Conservation (phyloP, 768 basidiomycete genomes). For the Rubroboletus pulcherrimus region DNA sequence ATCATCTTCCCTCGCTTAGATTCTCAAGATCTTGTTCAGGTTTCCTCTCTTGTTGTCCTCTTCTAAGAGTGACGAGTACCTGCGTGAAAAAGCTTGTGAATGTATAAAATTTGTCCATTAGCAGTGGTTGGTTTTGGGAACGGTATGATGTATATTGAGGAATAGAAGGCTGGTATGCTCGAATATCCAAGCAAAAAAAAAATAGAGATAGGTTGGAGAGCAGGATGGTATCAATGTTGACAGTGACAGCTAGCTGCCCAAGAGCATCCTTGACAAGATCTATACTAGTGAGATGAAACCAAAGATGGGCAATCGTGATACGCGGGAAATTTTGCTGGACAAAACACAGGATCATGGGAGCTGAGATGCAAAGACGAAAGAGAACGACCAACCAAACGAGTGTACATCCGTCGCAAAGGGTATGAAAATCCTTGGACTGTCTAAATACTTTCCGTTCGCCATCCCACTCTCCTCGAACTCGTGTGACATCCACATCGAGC, state of each 20-base stretch:
- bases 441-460: constrained; percentile 12
- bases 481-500: constrained; percentile 8
- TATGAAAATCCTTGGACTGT: constrained; percentile 13
- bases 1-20: neutral
- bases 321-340: constrained; percentile 11
- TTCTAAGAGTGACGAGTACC: neutral
- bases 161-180: constrained; percentile 24
- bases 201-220: neutral
- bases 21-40: neutral
- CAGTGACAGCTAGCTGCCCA: constrained; percentile 17
- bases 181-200: constrained; percentile 17
- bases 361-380: constrained; percentile 1
- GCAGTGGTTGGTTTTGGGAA: constrained; percentile 14
- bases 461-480: constrained; percentile 6
- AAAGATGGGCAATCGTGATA: constrained; percentile 17
- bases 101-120: constrained; percentile 24
- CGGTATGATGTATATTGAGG: constrained; percentile 25
- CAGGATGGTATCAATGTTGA: constrained; percentile 10
- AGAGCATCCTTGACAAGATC: constrained; percentile 21
- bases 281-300: constrained; percentile 16
- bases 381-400: constrained; percentile 25
- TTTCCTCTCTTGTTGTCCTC: neutral
- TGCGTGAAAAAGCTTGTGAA: neutral
- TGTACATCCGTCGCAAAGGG: constrained; percentile 20
- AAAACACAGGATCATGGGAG: constrained; percentile 10